These are phyloP conservation scores for Selenicereus undatus DNA, from an alignment of 148 eudicot species.

Conservation along the genomic window DNA sequence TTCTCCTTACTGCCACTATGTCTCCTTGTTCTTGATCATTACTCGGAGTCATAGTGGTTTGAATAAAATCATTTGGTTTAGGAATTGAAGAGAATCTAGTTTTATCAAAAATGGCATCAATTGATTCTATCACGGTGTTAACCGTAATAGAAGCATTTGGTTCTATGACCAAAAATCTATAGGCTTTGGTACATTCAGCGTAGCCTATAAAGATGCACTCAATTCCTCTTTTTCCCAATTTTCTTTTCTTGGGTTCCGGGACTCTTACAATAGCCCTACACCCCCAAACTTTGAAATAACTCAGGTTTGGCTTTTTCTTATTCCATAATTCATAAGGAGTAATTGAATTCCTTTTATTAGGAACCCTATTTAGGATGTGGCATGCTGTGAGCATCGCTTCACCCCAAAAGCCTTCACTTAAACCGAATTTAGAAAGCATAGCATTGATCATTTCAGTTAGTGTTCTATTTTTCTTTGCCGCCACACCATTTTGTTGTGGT, in stretches of 20 bases:
- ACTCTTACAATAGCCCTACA: too few species aligned
- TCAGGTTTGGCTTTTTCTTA: neutral
- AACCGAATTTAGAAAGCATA: neutral
- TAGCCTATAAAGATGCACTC: too few species aligned
- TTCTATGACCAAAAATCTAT: too few species aligned
- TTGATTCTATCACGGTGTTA: too few species aligned
- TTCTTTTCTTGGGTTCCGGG: too few species aligned
- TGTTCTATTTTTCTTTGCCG: neutral
- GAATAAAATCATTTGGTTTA: neutral
- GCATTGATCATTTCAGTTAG: neutral
- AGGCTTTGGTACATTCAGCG: too few species aligned
- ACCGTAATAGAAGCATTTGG: too few species aligned
- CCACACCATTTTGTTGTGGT: slow-evolving; percentile 1
- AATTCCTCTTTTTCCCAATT: too few species aligned
- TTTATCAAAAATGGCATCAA: too few species aligned
- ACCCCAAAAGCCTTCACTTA: neutral
- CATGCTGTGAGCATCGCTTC: neutral
- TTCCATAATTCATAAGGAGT: neutral
- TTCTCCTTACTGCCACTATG: neutral
- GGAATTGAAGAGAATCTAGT: too few species aligned
- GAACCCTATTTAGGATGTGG: neutral
- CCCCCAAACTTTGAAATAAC: too few species aligned
- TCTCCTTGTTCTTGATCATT: neutral
- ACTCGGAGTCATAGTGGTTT: neutral
- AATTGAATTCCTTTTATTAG: neutral